A percentile compares a stretch with the other conserved stretches of the same genome.
Evolutionary conservation across 2,329 filamentous ascomycete genomes (phyloP).

Genomic region (Colletotrichum horii): DNA sequence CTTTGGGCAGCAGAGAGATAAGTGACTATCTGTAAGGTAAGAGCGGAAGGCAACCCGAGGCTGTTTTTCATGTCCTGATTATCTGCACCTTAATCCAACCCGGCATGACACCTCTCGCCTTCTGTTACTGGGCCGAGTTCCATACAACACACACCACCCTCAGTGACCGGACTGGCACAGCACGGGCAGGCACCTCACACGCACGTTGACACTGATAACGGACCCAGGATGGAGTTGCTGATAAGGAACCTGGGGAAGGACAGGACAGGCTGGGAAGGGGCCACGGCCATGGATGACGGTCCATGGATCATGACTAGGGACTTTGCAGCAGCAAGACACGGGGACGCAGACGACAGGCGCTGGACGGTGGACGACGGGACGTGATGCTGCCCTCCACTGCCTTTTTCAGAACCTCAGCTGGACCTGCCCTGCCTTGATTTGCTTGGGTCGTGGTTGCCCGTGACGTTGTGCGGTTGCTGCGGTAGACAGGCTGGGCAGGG

Average conservation of each 20-base stretch:
- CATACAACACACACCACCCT: not conserved
- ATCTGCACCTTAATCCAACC: not conserved
- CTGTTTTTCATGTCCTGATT: not conserved
- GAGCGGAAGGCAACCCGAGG: not conserved
- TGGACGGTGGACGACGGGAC: not conserved
- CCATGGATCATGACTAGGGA: not conserved
- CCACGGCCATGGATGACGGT: not conserved
- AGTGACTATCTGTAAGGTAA: not conserved
- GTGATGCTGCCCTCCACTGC: not conserved
- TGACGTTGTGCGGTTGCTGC: not conserved
- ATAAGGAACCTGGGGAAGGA: conserved; percentile 2
- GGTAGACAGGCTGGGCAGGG: not conserved
- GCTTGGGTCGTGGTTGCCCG: not conserved
- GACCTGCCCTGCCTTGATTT: not conserved
- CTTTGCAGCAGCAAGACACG: not conserved
- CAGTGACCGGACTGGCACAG: not conserved
- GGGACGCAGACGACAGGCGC: not conserved
- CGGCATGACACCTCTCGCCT: not conserved
- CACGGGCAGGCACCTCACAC: not conserved
- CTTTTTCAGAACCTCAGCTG: not conserved
- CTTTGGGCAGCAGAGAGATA: not conserved
- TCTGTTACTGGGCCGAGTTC: not conserved
- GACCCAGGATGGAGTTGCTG: not conserved
- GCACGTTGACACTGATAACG: not conserved
- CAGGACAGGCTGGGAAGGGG: not conserved